Conservation (phyloP, 1,139 yeast genomes). For the Casaregolazyma suthepensis region DNA sequence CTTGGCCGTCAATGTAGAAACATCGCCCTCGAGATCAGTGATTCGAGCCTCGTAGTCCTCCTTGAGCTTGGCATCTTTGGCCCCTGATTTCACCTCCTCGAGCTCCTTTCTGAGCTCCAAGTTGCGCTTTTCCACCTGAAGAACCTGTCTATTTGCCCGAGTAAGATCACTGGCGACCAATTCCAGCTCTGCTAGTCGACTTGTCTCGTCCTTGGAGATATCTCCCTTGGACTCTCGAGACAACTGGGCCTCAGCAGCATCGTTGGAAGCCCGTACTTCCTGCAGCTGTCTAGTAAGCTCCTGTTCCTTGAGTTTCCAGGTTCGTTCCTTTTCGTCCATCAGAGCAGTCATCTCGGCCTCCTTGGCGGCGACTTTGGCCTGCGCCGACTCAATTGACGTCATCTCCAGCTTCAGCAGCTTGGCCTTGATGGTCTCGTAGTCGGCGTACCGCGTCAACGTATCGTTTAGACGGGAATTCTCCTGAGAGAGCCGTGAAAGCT, state of each 20-base stretch:
- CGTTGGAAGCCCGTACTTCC: slow-evolving; percentile 30
- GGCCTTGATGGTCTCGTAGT: slow-evolving; percentile 68
- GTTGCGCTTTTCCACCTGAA: slow-evolving; percentile 72
- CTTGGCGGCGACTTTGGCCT: slow-evolving; percentile 32
- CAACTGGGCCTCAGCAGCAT: slow-evolving; percentile 29
- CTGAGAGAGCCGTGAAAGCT: slow-evolving; percentile 45
- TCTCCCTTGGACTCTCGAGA: slow-evolving; percentile 19
- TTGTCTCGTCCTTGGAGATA: slow-evolving; percentile 18
- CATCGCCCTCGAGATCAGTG: slow-evolving; percentile 43
- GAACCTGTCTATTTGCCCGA: slow-evolving; percentile 57
- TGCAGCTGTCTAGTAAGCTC: slow-evolving; percentile 38
- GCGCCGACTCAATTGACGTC: slow-evolving; percentile 27
- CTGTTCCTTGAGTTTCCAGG: slow-evolving; percentile 40
- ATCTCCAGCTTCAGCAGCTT: slow-evolving; percentile 50
- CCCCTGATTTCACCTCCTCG: slow-evolving; percentile 45
- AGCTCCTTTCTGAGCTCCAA: slow-evolving; percentile 65
- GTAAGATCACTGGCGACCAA: slow-evolving; percentile 71
- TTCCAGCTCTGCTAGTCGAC: slow-evolving; percentile 50
- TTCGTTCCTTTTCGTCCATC: slow-evolving; percentile 39
- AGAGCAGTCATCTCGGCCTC: slow-evolving; percentile 35
- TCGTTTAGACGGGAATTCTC: slow-evolving; percentile 56
- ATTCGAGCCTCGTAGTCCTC: slow-evolving; percentile 27
- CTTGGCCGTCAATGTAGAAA: slow-evolving; percentile 53
- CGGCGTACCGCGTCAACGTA: slow-evolving; percentile 60
- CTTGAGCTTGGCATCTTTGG: slow-evolving; percentile 44